Evolutionary conservation across 768 basidiomycete genomes (phyloP).

Genomic region (Xerocomellus intermedius): DNA sequence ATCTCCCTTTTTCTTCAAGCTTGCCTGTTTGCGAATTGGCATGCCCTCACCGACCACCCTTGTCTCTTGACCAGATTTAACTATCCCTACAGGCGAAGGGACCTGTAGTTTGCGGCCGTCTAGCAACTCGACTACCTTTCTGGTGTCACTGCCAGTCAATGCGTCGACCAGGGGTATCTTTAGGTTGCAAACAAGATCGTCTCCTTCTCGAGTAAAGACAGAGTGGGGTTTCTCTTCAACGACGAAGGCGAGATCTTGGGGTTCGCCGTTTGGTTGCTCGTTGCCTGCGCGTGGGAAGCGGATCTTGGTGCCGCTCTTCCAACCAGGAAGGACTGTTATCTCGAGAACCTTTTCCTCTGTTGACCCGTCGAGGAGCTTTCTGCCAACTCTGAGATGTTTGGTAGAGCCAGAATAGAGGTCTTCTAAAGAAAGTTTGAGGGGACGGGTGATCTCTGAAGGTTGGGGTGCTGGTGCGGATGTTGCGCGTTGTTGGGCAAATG

Average conservation of each 20-base stretch:
- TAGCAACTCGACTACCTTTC: slow-evolving; percentile 61
- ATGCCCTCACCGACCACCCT: slow-evolving; percentile 78
- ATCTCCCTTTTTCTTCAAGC: slow-evolving; percentile 74
- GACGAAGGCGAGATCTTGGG: slow-evolving; percentile 93
- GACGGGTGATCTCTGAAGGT: slow-evolving; percentile 67
- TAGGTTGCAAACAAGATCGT: slow-evolving; percentile 66
- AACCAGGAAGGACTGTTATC: slow-evolving; percentile 79
- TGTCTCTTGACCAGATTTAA: slow-evolving; percentile 77
- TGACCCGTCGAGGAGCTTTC: slow-evolving; percentile 65
- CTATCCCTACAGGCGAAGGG: slow-evolving; percentile 57
- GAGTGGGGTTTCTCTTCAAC: slow-evolving; percentile 94
- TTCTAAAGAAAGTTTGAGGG: slow-evolving; percentile 80
- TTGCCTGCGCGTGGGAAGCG: slow-evolving; percentile 87
- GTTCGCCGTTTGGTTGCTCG: slow-evolving; percentile 61
- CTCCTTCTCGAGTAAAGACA: slow-evolving; percentile 72
- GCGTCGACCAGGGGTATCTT: slow-evolving; percentile 82
- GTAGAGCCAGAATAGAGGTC: slow-evolving; percentile 83
- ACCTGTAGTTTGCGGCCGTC: slow-evolving; percentile 81
- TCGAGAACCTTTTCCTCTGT: slow-evolving; percentile 87
- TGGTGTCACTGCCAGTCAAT: slow-evolving; percentile 57
- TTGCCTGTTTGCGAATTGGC: slow-evolving; percentile 83
- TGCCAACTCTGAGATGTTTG: slow-evolving; percentile 86
- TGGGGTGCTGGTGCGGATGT: slow-evolving; percentile 32
- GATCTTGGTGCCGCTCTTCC: slow-evolving; percentile 96
- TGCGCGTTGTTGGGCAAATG: slow-evolving; percentile 29